Percentiles rank a stretch among this genome's conserved stretches.
phyloP scores from a whole-genome alignment of 2,329 filamentous ascomycete species.

The Rhinocladiella similis region DNA sequence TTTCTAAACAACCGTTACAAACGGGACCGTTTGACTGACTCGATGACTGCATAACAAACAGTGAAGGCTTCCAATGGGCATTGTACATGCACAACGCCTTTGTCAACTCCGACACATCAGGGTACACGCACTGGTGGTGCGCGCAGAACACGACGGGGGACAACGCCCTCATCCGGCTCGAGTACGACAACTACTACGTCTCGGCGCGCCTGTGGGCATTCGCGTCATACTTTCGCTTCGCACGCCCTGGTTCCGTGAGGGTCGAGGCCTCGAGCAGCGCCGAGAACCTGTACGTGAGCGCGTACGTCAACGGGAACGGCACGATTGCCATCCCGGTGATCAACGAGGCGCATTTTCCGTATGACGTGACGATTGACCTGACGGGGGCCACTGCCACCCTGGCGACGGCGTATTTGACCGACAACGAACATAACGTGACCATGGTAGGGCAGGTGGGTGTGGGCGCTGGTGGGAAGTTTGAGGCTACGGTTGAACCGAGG shows the following conservation, averaged over 20 bases:
- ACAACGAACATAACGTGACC: slow-evolving; percentile 32
- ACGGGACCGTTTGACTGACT: too few relatives aligned
- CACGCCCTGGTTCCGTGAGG: slow-evolving; percentile 41
- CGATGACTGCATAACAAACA: slow-evolving; percentile 30
- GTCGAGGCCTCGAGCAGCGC: slow-evolving; percentile 35
- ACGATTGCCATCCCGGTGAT: slow-evolving; percentile 35
- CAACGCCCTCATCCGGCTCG: slow-evolving; percentile 25
- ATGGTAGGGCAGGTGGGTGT: slow-evolving; percentile 8
- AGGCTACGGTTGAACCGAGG: slow-evolving; percentile 11
- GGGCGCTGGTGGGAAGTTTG: neutral
- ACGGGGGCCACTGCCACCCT: slow-evolving; percentile 30
- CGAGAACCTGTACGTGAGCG: slow-evolving; percentile 26
- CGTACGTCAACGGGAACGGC: slow-evolving; percentile 37
- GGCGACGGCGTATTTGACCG: slow-evolving; percentile 40
- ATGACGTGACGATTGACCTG: slow-evolving; percentile 10
- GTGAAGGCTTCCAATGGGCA: slow-evolving; percentile 59
- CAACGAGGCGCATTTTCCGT: slow-evolving; percentile 25
- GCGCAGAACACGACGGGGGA: slow-evolving; percentile 41
- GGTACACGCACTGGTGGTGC: slow-evolving; percentile 59
- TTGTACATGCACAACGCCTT: slow-evolving; percentile 54
- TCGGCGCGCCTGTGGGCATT: slow-evolving; percentile 42
- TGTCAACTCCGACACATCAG: slow-evolving; percentile 50
- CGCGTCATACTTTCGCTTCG: slow-evolving; percentile 40
- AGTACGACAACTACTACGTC: slow-evolving; percentile 36
- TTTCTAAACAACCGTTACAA: too few relatives aligned